phyloP scores from a whole-genome alignment of 1,284 basidiomycete genomes.

The Cryptococcus neoformans region DNA sequence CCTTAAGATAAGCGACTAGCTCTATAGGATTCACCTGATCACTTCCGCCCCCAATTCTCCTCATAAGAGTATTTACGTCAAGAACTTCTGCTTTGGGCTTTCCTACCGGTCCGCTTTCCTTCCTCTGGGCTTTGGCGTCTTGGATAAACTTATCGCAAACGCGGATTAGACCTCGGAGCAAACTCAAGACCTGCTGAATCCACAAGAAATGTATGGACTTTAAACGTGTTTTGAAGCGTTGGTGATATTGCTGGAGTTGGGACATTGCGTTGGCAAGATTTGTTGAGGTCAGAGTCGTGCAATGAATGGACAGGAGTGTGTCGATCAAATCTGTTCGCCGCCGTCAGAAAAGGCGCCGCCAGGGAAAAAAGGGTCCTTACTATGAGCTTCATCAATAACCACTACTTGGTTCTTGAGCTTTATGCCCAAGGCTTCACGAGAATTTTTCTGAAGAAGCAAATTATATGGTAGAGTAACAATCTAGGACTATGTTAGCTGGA shows the following conservation, averaged over 20 bases:
- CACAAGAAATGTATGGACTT: constrained; percentile 72
- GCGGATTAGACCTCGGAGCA: constrained; percentile 65
- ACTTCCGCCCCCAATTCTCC: constrained; percentile 63
- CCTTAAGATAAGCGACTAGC: constrained; percentile 76
- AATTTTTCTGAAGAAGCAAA: constrained; percentile 76
- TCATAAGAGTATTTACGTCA: constrained; percentile 59
- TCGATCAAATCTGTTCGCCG: constrained; percentile 58
- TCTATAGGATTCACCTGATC: constrained; percentile 73
- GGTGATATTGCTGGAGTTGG: constrained; percentile 78
- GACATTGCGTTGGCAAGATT: constrained; percentile 63
- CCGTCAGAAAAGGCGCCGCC: not conserved
- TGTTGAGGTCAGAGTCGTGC: constrained; percentile 61
- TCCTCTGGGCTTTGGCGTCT: constrained; percentile 19
- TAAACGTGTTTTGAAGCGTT: constrained; percentile 72
- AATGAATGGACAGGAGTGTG: constrained; percentile 82
- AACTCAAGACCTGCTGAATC: constrained; percentile 70
- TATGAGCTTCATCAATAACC: constrained; percentile 96
- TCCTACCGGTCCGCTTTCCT: constrained; percentile 13
- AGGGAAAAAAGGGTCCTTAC: constrained; percentile 52
- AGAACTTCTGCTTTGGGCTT: constrained; percentile 32
- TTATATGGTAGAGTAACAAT: constrained; percentile 92
- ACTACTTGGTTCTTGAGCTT: constrained; percentile 78
- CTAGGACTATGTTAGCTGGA: constrained; percentile 48
- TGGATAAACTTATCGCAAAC: constrained; percentile 57
- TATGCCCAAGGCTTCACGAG: constrained; percentile 82